phyloP scores from a whole-genome alignment of 2,329 filamentous ascomycete genomes.

The Hysterium pulicare region DNA sequence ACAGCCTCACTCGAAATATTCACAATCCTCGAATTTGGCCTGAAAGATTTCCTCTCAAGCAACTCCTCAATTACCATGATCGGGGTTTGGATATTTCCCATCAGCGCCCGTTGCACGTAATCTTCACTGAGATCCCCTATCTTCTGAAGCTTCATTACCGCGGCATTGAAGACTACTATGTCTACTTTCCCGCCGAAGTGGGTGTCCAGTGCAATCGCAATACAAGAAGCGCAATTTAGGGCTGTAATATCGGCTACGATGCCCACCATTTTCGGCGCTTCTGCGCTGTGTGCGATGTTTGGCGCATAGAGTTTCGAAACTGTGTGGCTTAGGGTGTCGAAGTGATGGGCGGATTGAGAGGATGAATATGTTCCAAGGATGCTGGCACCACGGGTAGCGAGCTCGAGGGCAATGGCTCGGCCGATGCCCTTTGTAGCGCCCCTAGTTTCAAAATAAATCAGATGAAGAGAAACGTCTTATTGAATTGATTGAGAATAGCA shows the following conservation, averaged over 20 bases:
- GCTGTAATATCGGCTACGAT: slow-evolving; percentile 21
- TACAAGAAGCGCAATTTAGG: slow-evolving; percentile 9
- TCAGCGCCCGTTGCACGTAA: slow-evolving; percentile 15
- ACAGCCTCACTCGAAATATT: slow-evolving; percentile 19
- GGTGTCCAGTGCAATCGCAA: slow-evolving; percentile 11
- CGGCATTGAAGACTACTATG: slow-evolving; percentile 24
- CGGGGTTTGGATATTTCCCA: slow-evolving; percentile 20
- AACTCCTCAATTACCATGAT: slow-evolving; percentile 21
- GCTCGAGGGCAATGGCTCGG: slow-evolving; percentile 26
- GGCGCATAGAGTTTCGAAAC: slow-evolving; percentile 14
- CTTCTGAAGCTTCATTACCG: slow-evolving; percentile 8
- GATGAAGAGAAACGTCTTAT: too few relatives aligned
- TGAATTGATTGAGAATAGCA: too few relatives aligned
- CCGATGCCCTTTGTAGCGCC: slow-evolving; percentile 29
- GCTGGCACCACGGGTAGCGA: slow-evolving; percentile 26
- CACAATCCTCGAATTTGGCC: slow-evolving; percentile 17
- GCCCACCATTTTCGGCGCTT: slow-evolving; percentile 15
- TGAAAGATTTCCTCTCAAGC: slow-evolving; percentile 14
- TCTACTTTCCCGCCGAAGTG: slow-evolving; percentile 18
- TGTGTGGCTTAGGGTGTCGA: slow-evolving; percentile 22
- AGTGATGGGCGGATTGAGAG: slow-evolving; percentile 17
- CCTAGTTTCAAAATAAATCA: too few relatives aligned
- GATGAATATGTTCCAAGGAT: slow-evolving; percentile 30
- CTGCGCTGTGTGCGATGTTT: background rate
- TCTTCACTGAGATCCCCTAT: slow-evolving; percentile 11